Evolutionary conservation across 345 rosid species (phyloP), one percentile per base, ranked within the genome.

Genomic region (Camelina hispida): DNA sequence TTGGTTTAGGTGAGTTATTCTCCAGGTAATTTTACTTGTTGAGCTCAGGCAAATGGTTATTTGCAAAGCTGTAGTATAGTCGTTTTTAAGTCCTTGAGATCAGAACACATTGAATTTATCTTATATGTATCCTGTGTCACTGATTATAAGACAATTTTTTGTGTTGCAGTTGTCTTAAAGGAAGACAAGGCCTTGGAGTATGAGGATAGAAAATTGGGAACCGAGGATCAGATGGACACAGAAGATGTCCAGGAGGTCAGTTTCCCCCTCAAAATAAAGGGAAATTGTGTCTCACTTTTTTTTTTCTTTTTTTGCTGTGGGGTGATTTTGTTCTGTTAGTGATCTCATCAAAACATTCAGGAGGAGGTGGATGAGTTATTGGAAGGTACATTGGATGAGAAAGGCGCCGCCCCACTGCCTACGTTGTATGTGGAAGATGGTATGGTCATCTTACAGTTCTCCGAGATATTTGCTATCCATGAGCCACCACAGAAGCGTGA

Each of bases 401-500:
- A 82, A 74, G 83, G 67, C 52, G 76, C 85, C 59, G 58, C 89
- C 14, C 87, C 91, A 17, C 81, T 95, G 71, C 98, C 99, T 74
- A 83, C 92, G 48, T 81, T 92, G 76, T 95, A 87, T 77, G 75
- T 88, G 71, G 96, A 95, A 84, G 91, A 89, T 84, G 98, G 94
- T 40, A 77, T 76, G 82, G 97, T 87, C 65, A 90, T 92, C 71
- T 83, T 92, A 80, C 85, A 87, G 48, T 92, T 95, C 82, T 95
- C 99, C n/a, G 91, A 95, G 86, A 95, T 95, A 72, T 95, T 95
- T 85, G 97, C 93, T 77, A 84, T 89, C 65, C 94, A 89, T 62
- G 89, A 90, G 75, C 89, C 91, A 68, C 78, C 83, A 76, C 87
- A 85, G 88, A 90, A 79, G 78, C 78, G 68, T 30, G 80, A 78